Evolutionary conservation across 805 yeast species (phyloP).

Genomic region (Zygosaccharomyces siamensis): DNA sequence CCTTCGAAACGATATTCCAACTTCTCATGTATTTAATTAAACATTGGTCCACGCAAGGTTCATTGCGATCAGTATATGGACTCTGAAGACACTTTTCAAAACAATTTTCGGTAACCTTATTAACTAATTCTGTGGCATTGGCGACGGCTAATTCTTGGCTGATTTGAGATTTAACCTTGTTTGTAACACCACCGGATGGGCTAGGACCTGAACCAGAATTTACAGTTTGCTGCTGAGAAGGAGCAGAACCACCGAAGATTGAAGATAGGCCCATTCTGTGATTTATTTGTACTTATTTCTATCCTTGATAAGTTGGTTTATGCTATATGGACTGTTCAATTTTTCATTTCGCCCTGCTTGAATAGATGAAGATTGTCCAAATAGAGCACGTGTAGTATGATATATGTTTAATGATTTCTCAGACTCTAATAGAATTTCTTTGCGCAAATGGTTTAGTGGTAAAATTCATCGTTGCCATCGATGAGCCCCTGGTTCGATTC

Average conservation of each 20-base stretch:
- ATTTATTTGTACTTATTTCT: neutral
- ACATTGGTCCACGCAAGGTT: constrained; percentile 69
- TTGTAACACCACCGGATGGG: constrained; percentile 45
- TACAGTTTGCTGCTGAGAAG: constrained; percentile 23
- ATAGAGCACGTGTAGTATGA: too few relatives aligned
- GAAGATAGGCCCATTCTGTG: constrained; percentile 28
- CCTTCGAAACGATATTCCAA: constrained; percentile 79
- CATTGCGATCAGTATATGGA: constrained; percentile 58
- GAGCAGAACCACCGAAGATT: constrained; percentile 30
- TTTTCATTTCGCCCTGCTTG: neutral
- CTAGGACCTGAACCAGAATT: constrained; percentile 16
- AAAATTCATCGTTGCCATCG: constrained; percentile 31
- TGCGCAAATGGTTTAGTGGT: too few relatives aligned
- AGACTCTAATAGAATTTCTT: too few relatives aligned
- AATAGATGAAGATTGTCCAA: neutral
- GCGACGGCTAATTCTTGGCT: constrained; percentile 85
- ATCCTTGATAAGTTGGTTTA: neutral
- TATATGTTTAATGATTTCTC: too few relatives aligned
- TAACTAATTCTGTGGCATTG: constrained; percentile 82
- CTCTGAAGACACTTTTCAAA: constrained; percentile 68
- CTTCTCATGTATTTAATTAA: constrained; percentile 83
- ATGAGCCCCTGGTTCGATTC: constrained; percentile 34
- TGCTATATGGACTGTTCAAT: neutral
- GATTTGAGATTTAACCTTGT: constrained; percentile 63
- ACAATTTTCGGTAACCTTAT: constrained; percentile 81